Percentiles rank a stretch among this genome's conserved stretches.
Conservation (phyloP, 2,329 filamentous ascomycete genomes). For the Talaromyces sp. region DNA sequence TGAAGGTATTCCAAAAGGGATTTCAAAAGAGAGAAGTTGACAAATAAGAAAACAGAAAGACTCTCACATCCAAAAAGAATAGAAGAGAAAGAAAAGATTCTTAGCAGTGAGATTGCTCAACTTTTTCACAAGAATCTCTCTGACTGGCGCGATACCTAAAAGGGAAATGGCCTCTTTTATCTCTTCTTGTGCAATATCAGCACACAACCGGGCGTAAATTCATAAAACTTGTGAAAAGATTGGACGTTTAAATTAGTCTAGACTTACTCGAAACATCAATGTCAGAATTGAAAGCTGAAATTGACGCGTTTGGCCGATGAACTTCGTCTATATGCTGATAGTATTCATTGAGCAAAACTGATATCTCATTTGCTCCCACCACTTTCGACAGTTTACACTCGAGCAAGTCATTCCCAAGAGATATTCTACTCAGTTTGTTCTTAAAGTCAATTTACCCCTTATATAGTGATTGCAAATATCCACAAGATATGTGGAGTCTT, state of each 20-base stretch:
- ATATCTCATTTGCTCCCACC: neutral
- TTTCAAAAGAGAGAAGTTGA: neutral
- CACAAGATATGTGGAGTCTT: neutral
- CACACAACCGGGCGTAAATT: neutral
- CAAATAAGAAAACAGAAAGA: neutral
- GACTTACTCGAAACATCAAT: neutral
- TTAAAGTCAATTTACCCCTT: neutral
- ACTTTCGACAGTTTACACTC: neutral
- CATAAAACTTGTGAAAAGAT: neutral
- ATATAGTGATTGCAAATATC: neutral
- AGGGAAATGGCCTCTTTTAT: neutral
- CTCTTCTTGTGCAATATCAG: neutral
- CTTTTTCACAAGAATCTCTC: neutral
- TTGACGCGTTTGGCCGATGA: neutral
- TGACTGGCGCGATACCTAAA: slow-evolving; percentile 13
- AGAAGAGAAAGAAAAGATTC: neutral
- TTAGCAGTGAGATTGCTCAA: neutral
- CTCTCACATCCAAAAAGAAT: neutral
- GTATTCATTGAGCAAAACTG: neutral
- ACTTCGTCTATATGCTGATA: neutral
- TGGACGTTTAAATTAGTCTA: neutral
- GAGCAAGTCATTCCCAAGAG: neutral
- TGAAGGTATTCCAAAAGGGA: neutral
- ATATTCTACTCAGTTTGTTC: neutral
- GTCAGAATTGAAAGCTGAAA: neutral